Base-by-base conservation (phyloP, 192 early-diverging fungal species). In the Coemansia sp. region DNA sequence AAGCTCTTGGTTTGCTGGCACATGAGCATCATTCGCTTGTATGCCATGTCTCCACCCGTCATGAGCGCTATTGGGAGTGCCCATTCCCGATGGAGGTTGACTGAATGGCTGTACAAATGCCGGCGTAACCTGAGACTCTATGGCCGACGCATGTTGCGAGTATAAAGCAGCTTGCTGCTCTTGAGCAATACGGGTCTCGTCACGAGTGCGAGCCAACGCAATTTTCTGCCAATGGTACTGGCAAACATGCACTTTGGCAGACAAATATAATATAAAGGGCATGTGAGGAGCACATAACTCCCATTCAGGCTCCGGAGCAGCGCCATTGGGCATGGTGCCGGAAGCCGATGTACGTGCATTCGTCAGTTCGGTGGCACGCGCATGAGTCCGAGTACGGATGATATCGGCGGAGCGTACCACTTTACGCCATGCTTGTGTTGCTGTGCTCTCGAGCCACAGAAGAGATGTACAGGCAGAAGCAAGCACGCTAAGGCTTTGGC, bases 141-240 rank as follows among this genome's bases (percentile, higher is more conserved):
- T 48, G 33, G 26, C 50, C 50, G 62, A 31, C 48, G 66, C n/a
- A 35, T 48, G 53, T 19, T 50, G 50, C n/a, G 30, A 19, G 43
- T 54, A 23, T 10, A 21, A 38, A 56, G 19, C 51, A 13, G 44
- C 44, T 20, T 19, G 18, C 11, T 21, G 44, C 44, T 46, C 20
- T 12, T 15, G 21, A 21, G 44, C 30, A 9, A 19, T n/a, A 31
- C 42, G 50, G 13, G 65, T 47, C 1, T 77, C 67, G 6, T 63
- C 38, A 21, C 73, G 62, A 1, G 60, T 70, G 41, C 73, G 59
- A 3, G 73, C 63, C 39, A 77, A 41, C 5, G 73, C 73, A 48
- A 77, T 70, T 55, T 77, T 77, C 19, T 77, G 73, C 75, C 68
- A 78, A 26, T 78, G 75, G 65, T 78, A 78, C 55, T 71, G 68